phyloP scores from a whole-genome alignment of 306 rosid species.

The Hippophae gyantsensis region DNA sequence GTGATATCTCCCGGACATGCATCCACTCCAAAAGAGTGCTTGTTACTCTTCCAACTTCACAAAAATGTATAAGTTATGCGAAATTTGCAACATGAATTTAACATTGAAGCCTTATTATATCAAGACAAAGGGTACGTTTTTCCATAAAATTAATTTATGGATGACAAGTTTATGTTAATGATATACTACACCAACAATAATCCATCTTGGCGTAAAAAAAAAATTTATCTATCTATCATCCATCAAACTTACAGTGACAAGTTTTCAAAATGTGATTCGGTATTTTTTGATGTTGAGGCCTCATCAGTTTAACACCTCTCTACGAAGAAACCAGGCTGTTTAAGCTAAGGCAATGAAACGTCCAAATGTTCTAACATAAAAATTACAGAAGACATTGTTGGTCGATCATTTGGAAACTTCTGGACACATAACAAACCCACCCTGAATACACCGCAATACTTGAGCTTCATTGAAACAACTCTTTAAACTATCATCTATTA shows the following conservation, averaged over 20 bases:
- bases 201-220: neutral
- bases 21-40: no score
- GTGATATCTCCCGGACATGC: no score
- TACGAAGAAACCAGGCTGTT: slow-evolving; percentile 20
- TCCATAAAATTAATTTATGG: no score
- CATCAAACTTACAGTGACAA: neutral
- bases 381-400: slow-evolving; percentile 17
- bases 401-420: slow-evolving; percentile 5
- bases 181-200: no score
- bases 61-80: no score
- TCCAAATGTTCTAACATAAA: slow-evolving; percentile 14
- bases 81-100: no score
- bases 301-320: slow-evolving; percentile 8
- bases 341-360: slow-evolving; percentile 12
- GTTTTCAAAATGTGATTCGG: neutral
- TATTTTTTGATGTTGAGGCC: neutral
- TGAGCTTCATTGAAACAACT: neutral
- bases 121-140: no score
- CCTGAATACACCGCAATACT: slow-evolving; percentile 13
- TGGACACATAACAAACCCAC: slow-evolving; percentile 20
- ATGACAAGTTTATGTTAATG: no score
- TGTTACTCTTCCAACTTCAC: no score
- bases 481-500: slow-evolving; percentile 7
- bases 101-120: no score
- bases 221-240: neutral